Evolutionary conservation across 371 early-diverging fungal genomes (phyloP).

Genomic region (Haplosporangium sp.): DNA sequence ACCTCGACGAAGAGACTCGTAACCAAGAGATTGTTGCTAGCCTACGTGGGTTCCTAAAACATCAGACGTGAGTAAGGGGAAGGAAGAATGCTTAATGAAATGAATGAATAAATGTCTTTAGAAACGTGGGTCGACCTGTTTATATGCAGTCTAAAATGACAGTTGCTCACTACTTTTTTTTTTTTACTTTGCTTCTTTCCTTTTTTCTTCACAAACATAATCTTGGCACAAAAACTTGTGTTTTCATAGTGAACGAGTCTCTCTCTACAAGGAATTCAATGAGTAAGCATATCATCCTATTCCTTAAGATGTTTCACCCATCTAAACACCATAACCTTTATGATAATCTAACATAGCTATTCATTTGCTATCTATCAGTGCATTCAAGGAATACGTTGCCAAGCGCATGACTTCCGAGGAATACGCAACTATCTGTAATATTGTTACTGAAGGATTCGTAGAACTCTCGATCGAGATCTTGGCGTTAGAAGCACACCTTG

Average conservation of each 20-base stretch:
- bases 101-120: too few relatives aligned
- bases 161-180: background rate
- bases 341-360: background rate
- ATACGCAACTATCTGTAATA: constrained; percentile 48
- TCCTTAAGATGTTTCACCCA: background rate
- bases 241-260: constrained; percentile 37
- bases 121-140: background rate
- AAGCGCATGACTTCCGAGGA: constrained; percentile 49
- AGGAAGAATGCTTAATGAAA: too few relatives aligned
- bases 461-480: constrained; percentile 49
- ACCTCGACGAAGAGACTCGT: constrained; percentile 38
- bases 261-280: constrained; percentile 54
- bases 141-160: background rate
- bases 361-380: constrained; percentile 14
- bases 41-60: constrained; percentile 46
- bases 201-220: background rate
- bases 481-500: constrained; percentile 49
- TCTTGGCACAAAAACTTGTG: too few relatives aligned
- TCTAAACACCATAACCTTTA: background rate
- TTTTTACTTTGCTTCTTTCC: background rate
- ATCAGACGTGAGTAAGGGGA: constrained; percentile 34
- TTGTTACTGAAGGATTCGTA: constrained; percentile 50
- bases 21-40: constrained; percentile 42
- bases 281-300: constrained; percentile 24
- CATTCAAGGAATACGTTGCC: constrained; percentile 47